phyloP scores from a whole-genome alignment of 176 grass and related monocot species.

The Bromus sterilis region DNA sequence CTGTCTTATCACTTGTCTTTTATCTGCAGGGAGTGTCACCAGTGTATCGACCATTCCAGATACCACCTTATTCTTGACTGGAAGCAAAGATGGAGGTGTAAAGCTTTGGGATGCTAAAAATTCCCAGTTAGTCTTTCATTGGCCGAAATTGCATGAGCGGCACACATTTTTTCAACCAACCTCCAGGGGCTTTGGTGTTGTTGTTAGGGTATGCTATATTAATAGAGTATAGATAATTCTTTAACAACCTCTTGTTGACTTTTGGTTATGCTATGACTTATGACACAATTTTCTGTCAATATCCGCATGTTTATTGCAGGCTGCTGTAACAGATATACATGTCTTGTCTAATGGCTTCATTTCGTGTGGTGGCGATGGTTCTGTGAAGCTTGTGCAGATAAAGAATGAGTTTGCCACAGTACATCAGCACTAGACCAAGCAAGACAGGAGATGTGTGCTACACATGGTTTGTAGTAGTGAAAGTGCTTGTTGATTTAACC shows the following conservation, averaged over 20 bases:
- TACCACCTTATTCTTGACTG: slow-evolving; percentile 91
- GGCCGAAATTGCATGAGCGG: slow-evolving; percentile 88
- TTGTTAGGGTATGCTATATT: slow-evolving; percentile 71
- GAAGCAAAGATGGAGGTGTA: slow-evolving; percentile 97
- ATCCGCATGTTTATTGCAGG: slow-evolving; percentile 45
- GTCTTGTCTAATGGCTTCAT: slow-evolving; percentile 72
- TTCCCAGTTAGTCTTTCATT: slow-evolving; percentile 65
- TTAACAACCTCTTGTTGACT: background rate
- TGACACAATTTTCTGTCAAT: slow-evolving; percentile 8
- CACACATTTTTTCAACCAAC: slow-evolving; percentile 97
- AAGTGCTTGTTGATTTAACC: slow-evolving; percentile 4
- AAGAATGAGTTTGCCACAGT: slow-evolving; percentile 40
- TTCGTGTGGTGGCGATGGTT: slow-evolving; percentile 91
- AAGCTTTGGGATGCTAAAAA: slow-evolving; percentile 98
- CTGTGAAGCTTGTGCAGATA: slow-evolving; percentile 70
- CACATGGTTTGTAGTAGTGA: background rate
- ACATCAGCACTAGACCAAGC: slow-evolving; percentile 19
- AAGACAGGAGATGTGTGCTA: slow-evolving; percentile 6
- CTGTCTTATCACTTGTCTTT: slow-evolving; percentile 24
- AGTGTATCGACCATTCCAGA: slow-evolving; percentile 66
- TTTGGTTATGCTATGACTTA: slow-evolving; percentile 2
- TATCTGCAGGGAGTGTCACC: slow-evolving; percentile 69
- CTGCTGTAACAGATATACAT: slow-evolving; percentile 83
- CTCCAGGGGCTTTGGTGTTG: slow-evolving; percentile 79
- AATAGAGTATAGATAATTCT: background rate